Percentiles rank a stretch among this genome's conserved stretches.
Conservation (phyloP, 768 basidiomycete species). For the Hypholoma sublateritium region DNA sequence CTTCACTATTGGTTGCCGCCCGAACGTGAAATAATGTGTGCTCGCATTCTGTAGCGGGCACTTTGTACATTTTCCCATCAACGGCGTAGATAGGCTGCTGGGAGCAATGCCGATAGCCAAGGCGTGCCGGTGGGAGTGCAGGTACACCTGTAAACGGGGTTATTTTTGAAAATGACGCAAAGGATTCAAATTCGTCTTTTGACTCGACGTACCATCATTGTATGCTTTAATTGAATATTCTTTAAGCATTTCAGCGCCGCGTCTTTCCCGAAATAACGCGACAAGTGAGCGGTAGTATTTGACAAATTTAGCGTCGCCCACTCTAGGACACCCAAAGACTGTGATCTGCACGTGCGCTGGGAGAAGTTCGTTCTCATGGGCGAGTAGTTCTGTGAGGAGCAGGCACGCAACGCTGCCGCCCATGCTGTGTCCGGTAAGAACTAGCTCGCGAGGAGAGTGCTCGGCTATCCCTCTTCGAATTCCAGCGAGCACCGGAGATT, state of each 20-base stretch:
- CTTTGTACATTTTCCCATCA: slow-evolving; percentile 44
- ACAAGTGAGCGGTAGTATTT: slow-evolving; percentile 41
- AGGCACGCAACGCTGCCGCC: slow-evolving; percentile 54
- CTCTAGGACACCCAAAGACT: slow-evolving; percentile 52
- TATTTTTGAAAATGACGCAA: background rate
- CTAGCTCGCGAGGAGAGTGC: slow-evolving; percentile 36
- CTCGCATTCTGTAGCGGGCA: slow-evolving; percentile 47
- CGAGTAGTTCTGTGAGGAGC: slow-evolving; percentile 46
- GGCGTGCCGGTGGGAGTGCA: slow-evolving; percentile 47
- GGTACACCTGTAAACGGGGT: slow-evolving; percentile 44
- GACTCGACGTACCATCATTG: slow-evolving; percentile 47
- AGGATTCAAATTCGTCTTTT: background rate
- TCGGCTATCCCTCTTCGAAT: slow-evolving; percentile 37
- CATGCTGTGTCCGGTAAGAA: slow-evolving; percentile 60
- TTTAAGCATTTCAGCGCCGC: slow-evolving; percentile 35
- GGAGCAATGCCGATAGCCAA: slow-evolving; percentile 57
- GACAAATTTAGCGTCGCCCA: slow-evolving; percentile 43
- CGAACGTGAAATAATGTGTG: slow-evolving; percentile 41
- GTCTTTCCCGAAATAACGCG: slow-evolving; percentile 27
- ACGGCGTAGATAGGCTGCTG: slow-evolving; percentile 48
- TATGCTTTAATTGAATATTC: slow-evolving; percentile 55
- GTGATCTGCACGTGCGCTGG: slow-evolving; percentile 40
- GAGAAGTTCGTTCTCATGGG: slow-evolving; percentile 22
- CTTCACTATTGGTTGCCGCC: slow-evolving; percentile 16
- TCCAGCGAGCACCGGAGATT: slow-evolving; percentile 29